Conservation (phyloP, 768 basidiomycete genomes). For the Trametes villosa region DNA sequence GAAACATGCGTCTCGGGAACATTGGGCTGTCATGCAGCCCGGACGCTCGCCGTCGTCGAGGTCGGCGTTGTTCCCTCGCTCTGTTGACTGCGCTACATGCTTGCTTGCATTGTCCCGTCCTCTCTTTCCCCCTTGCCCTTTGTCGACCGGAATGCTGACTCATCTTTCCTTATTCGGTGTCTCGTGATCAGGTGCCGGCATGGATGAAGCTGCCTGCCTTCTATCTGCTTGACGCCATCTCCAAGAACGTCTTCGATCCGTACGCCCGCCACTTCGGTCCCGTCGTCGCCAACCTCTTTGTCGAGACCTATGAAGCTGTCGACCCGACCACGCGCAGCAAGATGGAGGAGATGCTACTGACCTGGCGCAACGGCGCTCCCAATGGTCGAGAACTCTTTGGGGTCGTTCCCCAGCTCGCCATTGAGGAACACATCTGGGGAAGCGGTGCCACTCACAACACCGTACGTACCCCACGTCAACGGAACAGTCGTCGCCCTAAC, state of each 20-base stretch:
- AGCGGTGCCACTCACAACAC: conserved; percentile 46
- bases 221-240: conserved; percentile 95
- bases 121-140: conserved; percentile 8
- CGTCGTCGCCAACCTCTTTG: conserved; percentile 82
- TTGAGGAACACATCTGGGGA: conserved; percentile 87
- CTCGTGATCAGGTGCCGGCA: conserved; percentile 70
- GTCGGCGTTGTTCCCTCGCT: conserved; percentile 10
- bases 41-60: conserved; percentile 2
- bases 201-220: conserved; percentile 93
- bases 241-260: conserved; percentile 93
- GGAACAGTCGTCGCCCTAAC: background rate
- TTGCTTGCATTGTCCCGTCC: conserved; percentile 6
- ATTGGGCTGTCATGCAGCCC: conserved; percentile 2
- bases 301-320: conserved; percentile 86
- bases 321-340: conserved; percentile 85
- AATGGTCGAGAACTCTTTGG: conserved; percentile 86
- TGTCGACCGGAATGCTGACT: conserved; percentile 66
- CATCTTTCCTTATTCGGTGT: conserved; percentile 38
- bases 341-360: conserved; percentile 97
- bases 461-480: conserved; percentile 39
- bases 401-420: conserved; percentile 71
- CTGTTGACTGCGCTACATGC: conserved; percentile 20
- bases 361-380: conserved; percentile 90
- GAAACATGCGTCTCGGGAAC: conserved; percentile 38
- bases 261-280: conserved; percentile 86